These are phyloP conservation scores for Microdochium trichocladiopsis DNA, from an alignment of 2,329 filamentous ascomycete species.

Conservation along the genomic window DNA sequence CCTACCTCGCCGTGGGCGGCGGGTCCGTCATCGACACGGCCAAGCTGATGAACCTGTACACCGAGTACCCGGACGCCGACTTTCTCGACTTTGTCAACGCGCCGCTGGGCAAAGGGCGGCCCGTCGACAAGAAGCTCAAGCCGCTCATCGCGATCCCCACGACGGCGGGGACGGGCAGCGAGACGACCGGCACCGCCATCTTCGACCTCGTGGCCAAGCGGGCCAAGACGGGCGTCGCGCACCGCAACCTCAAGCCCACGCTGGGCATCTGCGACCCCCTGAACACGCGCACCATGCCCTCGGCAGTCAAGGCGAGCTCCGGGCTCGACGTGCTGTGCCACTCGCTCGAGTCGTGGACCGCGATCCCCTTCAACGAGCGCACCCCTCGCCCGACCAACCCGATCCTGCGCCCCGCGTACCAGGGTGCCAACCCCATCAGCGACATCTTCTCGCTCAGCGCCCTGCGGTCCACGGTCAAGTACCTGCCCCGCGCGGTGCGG, in stretches of 20 bases:
- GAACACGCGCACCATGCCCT: slow-evolving; percentile 94
- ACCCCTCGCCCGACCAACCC: slow-evolving; percentile 81
- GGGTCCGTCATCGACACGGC: slow-evolving; percentile 97
- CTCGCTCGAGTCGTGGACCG: slow-evolving; percentile 93
- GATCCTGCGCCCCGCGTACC: slow-evolving; percentile 85
- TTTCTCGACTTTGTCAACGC: slow-evolving; percentile 98
- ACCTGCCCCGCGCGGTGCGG: slow-evolving; percentile 78
- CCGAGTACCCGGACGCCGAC: slow-evolving; percentile 80
- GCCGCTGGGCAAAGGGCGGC: slow-evolving; percentile 76
- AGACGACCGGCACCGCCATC: slow-evolving; percentile 96
- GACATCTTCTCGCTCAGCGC: slow-evolving; percentile 94
- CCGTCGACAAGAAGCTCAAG: slow-evolving; percentile 62
- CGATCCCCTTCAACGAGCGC: slow-evolving; percentile 87
- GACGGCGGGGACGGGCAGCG: slow-evolving; percentile 80
- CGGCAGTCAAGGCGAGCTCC: slow-evolving; percentile 84
- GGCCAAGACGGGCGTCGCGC: slow-evolving; percentile 93
- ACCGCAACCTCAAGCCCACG: slow-evolving; percentile 91
- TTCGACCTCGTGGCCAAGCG: slow-evolving; percentile 88
- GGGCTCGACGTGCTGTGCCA: slow-evolving; percentile 95
- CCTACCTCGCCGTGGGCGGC: slow-evolving; percentile 85
- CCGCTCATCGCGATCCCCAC: slow-evolving; percentile 80
- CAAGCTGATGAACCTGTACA: slow-evolving; percentile 97
- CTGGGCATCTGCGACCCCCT: slow-evolving; percentile 80
- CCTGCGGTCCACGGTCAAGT: slow-evolving; percentile 77
- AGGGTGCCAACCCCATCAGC: slow-evolving; percentile 94